Conservation (phyloP, 345 rosid species). For the Turritis glabra region DNA sequence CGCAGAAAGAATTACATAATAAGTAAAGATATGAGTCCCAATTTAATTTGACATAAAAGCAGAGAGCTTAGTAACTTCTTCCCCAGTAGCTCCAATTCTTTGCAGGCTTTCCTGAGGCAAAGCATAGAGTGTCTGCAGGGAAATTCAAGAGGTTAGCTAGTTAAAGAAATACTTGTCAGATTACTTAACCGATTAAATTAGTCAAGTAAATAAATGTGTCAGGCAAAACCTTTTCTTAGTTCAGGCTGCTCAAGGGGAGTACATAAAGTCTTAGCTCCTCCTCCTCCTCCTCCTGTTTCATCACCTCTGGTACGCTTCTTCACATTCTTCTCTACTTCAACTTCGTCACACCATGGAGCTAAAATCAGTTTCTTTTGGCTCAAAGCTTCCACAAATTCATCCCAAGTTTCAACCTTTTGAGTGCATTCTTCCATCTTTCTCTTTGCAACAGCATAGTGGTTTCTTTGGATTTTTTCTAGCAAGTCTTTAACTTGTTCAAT, state of each 20-base stretch:
- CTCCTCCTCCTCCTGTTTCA: not conserved
- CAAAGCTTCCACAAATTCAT: not conserved
- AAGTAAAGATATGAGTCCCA: no score
- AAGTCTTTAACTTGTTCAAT: not conserved
- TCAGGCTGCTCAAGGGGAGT: not conserved
- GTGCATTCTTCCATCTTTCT: not conserved
- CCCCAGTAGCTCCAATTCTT: not conserved
- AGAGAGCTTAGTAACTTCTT: not conserved
- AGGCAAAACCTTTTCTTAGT: not conserved
- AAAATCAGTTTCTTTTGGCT: not conserved
- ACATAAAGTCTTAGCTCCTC: not conserved
- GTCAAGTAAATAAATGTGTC: no score
- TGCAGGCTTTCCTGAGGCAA: not conserved
- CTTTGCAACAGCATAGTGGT: not conserved
- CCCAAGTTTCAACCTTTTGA: not conserved
- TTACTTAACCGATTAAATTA: no score
- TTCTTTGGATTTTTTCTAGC: not conserved
- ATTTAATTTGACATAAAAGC: no score
- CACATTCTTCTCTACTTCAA: not conserved
- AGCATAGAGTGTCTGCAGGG: not conserved
- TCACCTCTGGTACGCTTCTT: not conserved
- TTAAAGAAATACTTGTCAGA: no score
- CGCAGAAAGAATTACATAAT: no score
- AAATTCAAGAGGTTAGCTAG: no score
- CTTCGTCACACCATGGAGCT: not conserved